Base-by-base conservation (phyloP, 495 filamentous ascomycete genomes). In the Penicillium argentinense region DNA sequence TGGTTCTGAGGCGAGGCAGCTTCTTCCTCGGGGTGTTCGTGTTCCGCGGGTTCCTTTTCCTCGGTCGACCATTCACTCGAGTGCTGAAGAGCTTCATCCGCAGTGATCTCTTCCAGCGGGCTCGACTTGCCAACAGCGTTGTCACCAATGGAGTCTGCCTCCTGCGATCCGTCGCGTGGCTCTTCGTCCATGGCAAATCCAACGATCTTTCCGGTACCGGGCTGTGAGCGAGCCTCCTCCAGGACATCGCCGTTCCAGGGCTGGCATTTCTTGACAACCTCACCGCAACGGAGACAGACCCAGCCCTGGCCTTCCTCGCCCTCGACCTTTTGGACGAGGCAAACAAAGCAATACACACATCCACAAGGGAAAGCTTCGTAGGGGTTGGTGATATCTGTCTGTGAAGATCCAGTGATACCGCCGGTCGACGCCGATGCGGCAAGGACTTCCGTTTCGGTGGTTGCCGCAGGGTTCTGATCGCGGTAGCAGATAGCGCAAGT, bases 401-500 rank as follows among this genome's bases (percentile, higher is more conserved):
- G 85, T 12, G 91, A 88, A 9, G 89, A 93, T 0, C 93, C 92
- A 12, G 91, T 72, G 3, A 93, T 80, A 9, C 90, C 91, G 30
- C 80, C 84, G 30, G 78, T 80, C 3, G 78, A 75, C 4, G 78
- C 73, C 3, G 82, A 78, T 3, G 81, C 80, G 1, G 73, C 75
- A 34, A 91, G 64, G 4, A 87, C 67, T 42, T 91, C 87, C 14
- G 68, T 80, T 61, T 91, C 89, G 9, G 82, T 78, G 0, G 77
- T 73, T 1, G 81, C 69, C 9, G 71, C 63, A 0, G 86, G 83
- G 55, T 95, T 97, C 56, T 93, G 89, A 53, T 95, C 90, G 45
- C 89, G 82, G 62, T 96, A 96, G 69, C 93, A 98, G 45, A 98
- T 96, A n/a, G 91, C 95, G 64, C 93, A 98, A 2, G 92, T 97